Evolutionary conservation across 352 stramenopile genomes (phyloP).

Genomic region (Globisporangium spinosum): DNA sequence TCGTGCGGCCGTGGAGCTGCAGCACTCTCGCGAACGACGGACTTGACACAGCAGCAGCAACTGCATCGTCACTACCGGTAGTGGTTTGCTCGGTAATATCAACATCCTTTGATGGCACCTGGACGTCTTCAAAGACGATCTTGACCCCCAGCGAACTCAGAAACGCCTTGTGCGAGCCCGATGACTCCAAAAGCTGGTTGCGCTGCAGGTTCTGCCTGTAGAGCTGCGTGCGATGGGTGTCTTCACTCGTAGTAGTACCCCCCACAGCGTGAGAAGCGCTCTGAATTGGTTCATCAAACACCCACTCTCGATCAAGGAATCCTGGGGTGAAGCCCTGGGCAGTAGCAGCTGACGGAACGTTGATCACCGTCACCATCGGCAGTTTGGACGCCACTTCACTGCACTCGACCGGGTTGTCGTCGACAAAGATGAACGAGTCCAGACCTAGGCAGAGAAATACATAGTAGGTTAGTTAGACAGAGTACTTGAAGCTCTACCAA

Average conservation of each 20-base stretch:
- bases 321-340: slow-evolving; percentile 22
- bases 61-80: too few species aligned
- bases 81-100: neutral
- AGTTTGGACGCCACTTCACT: slow-evolving; percentile 46
- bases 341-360: slow-evolving; percentile 24
- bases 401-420: slow-evolving; percentile 72
- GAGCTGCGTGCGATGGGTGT: slow-evolving; percentile 42
- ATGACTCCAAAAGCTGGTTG: slow-evolving; percentile 25
- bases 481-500: neutral
- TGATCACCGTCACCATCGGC: slow-evolving; percentile 48
- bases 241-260: slow-evolving; percentile 24
- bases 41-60: too few species aligned
- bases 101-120: neutral
- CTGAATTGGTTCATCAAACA: slow-evolving; percentile 37
- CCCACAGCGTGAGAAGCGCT: neutral
- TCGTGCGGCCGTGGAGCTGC: slow-evolving; percentile 70
- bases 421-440: slow-evolving; percentile 69
- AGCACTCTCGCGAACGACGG: slow-evolving; percentile 35
- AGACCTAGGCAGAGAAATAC: slow-evolving; percentile 18
- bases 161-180: slow-evolving; percentile 48
- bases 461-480: neutral
- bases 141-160: slow-evolving; percentile 63
- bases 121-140: slow-evolving; percentile 52
- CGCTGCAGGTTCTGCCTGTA: slow-evolving; percentile 58
- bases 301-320: slow-evolving; percentile 47